Evolutionary conservation across 495 filamentous ascomycete genomes (phyloP), one percentile per base, ranked within the genome.

Genomic region (Lentithecium fluviatile): DNA sequence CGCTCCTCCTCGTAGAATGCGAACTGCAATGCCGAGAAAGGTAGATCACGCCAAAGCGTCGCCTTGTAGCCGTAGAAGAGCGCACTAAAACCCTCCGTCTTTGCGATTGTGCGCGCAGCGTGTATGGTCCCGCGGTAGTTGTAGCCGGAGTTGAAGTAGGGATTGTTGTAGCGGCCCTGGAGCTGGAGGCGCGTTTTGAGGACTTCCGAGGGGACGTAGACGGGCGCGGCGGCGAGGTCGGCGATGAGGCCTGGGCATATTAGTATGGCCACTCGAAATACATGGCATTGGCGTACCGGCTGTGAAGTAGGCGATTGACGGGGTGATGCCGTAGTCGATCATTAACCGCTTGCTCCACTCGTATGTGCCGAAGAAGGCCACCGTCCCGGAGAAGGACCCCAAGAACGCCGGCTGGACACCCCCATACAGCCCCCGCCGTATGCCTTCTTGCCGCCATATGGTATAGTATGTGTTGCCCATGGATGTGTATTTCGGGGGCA

Each of bases 1-100:
- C 91, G 93, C 67, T 88, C 90, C 73, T 97, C 89, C 74, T 98
- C 94, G 73, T 97, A 98, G 71, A 98, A 97, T 53, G 95, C 90
- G 73, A 97, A 98, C 71, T 97, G 93, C 7, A 98, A 76, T 0
- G 94, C 94, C 11, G 91, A 96, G 71, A 95, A 98, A 1, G 94
- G 94, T 6, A 98, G 82, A 70, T 97, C 94, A 57, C 94, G 88
- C 78, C 88, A 95, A 21, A 98, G 84, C 0, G 94, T 98, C 15
- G 94, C 88, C 69, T 91, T 92, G 72, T 94, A 98, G 1, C 95
- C 95, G 69, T 95, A 87, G 72, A 96, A 97, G 1, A 98, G 79
- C 13, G 95, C 94, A 0, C 82, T 79, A 34, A 89, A 76, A 0
- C 94, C 94, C 76, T 97, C 95, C 34, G 80, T 79, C 29, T 82